Evolutionary conservation across 768 basidiomycete species (phyloP), one percentile per base, ranked within the genome.

Genomic region (Macrolepiota fuliginosa): DNA sequence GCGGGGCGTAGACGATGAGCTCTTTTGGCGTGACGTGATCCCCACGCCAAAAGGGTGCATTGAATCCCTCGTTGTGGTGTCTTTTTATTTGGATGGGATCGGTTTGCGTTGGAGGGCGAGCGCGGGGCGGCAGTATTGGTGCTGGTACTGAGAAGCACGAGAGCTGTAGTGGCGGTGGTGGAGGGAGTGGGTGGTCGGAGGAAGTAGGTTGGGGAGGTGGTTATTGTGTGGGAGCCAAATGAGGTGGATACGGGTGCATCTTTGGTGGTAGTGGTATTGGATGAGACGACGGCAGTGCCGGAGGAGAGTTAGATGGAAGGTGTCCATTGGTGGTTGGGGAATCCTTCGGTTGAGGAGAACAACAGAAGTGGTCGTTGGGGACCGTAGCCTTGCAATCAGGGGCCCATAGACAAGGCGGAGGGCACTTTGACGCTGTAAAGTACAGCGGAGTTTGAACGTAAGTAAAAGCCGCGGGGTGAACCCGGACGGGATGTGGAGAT

Each of bases 31-130:
- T 88, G 54, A 89, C 78, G 65, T 90, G 83, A 68, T 92, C 90
- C 0, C 90, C 90, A 1, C 89, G 83, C n/a, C 80, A n/a, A n/a
- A n/a, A n/a, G n/a, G n/a, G n/a, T 68, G 64, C 91, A 91, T 90
- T 90, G 65, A 76, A 84, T 1, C 90, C 90, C 36, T 73, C 72
- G 19, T 89, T 85, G 9, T 54, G 61, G 29, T 64, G 47, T 61
- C 61, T 42, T 47, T 32, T 58, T 62, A 45, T 66, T 62, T 51
- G 65, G 56, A 50, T 65, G 56, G 40, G 64, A 53, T 40, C 61
- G 52, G 65, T 58, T 57, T 61, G 37, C 29, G 67, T 52, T 40
- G 67, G 49, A 62, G 62, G 25, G 27, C 29, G 27, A 17, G 64
- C 5, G n/a, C 6, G 17, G 17, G 9, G 19, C 10, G 17, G 57